Percentiles rank a stretch among this genome's conserved stretches.
Conservation (phyloP, 169 alveolate genomes). For the Blepharisma undulans region DNA sequence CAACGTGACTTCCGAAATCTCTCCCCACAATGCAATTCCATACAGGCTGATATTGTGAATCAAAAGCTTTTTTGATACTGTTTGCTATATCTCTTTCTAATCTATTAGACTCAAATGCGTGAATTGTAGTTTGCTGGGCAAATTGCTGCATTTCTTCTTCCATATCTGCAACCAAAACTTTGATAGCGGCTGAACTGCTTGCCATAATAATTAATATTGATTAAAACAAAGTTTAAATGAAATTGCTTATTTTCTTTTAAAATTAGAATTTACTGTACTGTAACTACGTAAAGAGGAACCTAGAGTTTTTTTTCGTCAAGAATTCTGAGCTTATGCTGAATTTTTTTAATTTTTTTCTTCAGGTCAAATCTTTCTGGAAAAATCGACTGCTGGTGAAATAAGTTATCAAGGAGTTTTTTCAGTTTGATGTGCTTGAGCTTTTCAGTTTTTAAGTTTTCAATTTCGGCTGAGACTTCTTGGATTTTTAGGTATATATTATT, state of each 20-base stretch:
- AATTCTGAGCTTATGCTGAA: neutral
- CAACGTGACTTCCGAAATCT: constrained; percentile 68
- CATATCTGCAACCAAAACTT: constrained; percentile 35
- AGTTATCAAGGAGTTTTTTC: neutral
- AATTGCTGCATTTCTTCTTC: constrained; percentile 36
- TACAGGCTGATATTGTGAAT: constrained; percentile 42
- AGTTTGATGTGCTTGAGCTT: neutral
- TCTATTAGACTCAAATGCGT: constrained; percentile 58
- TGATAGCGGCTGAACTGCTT: neutral
- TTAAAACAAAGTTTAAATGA: neutral
- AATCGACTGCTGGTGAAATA: neutral
- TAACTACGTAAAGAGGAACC: neutral
- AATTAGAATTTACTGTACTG: neutral
- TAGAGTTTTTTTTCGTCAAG: neutral
- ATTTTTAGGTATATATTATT: too few species aligned
- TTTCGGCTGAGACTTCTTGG: neutral
- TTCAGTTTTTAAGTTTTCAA: neutral
- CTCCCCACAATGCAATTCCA: constrained; percentile 72
- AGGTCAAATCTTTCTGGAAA: neutral
- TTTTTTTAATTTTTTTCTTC: neutral
- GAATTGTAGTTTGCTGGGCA: constrained; percentile 27
- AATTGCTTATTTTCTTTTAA: neutral
- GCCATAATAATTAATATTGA: neutral
- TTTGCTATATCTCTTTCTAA: constrained; percentile 58
- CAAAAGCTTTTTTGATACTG: constrained; percentile 54